A percentile compares a stretch with the other conserved stretches of the same genome.
phyloP scores from a whole-genome alignment of 2,329 filamentous ascomycete species.

The Talaromyces sp. region DNA sequence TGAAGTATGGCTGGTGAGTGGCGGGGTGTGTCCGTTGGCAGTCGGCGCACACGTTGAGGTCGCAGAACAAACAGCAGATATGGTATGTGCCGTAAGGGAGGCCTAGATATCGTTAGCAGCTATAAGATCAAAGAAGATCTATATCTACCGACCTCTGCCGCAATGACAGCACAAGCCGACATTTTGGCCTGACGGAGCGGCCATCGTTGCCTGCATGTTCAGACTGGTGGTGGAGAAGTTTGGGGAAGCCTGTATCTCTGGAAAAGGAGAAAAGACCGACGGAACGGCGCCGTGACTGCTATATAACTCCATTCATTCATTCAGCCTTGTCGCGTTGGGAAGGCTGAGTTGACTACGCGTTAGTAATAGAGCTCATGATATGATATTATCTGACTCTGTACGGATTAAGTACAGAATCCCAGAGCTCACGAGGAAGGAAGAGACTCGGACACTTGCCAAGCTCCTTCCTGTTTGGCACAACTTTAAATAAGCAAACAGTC shows the following conservation, averaged over 20 bases:
- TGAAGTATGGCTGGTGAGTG: conserved; percentile 15
- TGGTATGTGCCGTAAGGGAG: conserved; percentile 15
- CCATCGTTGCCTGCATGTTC: conserved; percentile 2
- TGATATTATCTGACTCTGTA: neutral
- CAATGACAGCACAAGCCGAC: conserved; percentile 16
- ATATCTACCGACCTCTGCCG: conserved; percentile 4
- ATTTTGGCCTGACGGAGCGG: neutral
- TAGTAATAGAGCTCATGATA: neutral
- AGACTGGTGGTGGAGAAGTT: neutral
- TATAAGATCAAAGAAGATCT: neutral
- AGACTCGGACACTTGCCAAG: neutral
- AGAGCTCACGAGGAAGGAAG: neutral
- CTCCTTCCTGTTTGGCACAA: conserved; percentile 2
- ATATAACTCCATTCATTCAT: conserved; percentile 9
- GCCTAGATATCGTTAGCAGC: neutral
- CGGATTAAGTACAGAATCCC: neutral
- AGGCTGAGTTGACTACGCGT: neutral
- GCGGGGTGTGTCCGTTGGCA: conserved; percentile 12
- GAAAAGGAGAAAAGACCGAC: conserved; percentile 6
- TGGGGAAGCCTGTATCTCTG: neutral
- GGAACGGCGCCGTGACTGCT: conserved; percentile 4
- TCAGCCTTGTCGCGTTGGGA: neutral
- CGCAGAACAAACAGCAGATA: conserved; percentile 17
- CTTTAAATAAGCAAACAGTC: neutral
- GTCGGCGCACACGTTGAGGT: conserved; percentile 14